Percentiles rank a stretch among this genome's conserved stretches.
phyloP scores from a whole-genome alignment of 805 yeast genomes.

The Zygotorulaspora danielsina region DNA sequence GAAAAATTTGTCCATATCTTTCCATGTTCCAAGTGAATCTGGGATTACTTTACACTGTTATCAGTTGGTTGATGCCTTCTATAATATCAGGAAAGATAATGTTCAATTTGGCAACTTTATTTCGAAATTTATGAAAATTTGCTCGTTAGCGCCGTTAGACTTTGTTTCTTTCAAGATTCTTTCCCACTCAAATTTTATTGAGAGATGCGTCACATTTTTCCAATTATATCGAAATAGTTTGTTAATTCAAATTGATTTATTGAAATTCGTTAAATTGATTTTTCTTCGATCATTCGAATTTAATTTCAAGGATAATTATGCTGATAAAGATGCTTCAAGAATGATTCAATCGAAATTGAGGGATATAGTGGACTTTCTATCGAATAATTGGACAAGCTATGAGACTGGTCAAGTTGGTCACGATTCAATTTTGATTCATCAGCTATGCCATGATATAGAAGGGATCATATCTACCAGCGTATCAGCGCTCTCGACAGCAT shows the following conservation, averaged over 20 bases:
- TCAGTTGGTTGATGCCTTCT: slow-evolving; percentile 21
- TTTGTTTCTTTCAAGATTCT: slow-evolving; percentile 19
- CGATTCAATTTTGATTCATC: slow-evolving; percentile 35
- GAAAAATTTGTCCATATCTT: slow-evolving; percentile 13
- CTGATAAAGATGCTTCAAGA: slow-evolving; percentile 4
- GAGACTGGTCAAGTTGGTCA: slow-evolving; percentile 29
- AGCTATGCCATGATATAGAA: slow-evolving; percentile 32
- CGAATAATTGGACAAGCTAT: slow-evolving; percentile 25
- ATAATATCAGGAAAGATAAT: slow-evolving; percentile 21
- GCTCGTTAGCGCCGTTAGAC: slow-evolving; percentile 23
- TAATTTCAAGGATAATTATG: slow-evolving; percentile 4
- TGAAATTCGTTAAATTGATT: slow-evolving; percentile 31
- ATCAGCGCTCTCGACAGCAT: not conserved
- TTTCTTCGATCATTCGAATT: slow-evolving; percentile 23
- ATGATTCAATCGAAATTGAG: slow-evolving; percentile 11
- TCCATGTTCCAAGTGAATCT: slow-evolving; percentile 1
- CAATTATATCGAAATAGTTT: slow-evolving; percentile 30
- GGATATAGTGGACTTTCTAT: slow-evolving; percentile 18
- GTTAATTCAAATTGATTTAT: slow-evolving; percentile 34
- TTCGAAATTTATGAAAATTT: slow-evolving; percentile 25
- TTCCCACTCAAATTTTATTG: slow-evolving; percentile 17
- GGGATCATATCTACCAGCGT: slow-evolving; percentile 1
- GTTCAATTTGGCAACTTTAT: slow-evolving; percentile 28
- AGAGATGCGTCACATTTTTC: slow-evolving; percentile 24
- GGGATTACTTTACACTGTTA: slow-evolving; percentile 4